Conservation (phyloP, 768 basidiomycete genomes). For the Podaxis pistillaris region DNA sequence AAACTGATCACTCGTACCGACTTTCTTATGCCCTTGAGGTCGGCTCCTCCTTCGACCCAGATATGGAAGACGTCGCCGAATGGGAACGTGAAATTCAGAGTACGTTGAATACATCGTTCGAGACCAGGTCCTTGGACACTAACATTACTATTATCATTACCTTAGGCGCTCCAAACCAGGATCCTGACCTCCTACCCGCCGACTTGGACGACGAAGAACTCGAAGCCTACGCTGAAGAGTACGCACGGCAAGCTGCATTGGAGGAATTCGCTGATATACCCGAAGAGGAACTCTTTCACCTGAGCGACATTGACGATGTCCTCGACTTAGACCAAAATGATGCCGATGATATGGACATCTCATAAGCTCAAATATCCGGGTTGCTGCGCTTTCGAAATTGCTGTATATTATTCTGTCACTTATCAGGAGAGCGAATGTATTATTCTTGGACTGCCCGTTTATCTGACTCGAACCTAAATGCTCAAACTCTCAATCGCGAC, state of each 20-base stretch:
- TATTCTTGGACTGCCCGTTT: not conserved
- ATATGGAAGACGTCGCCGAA: constrained; percentile 56
- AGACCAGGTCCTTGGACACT: not conserved
- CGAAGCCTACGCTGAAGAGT: constrained; percentile 58
- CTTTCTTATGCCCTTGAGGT: constrained; percentile 68
- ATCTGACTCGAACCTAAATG: too few species aligned
- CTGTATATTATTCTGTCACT: not conserved
- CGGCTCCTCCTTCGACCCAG: constrained; percentile 75
- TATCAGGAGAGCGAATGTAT: not conserved
- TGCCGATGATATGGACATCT: constrained; percentile 31
- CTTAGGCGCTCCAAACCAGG: constrained; percentile 7
- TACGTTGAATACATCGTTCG: constrained; percentile 13
- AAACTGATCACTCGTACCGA: constrained; percentile 50
- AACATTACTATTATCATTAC: not conserved
- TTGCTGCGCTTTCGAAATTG: not conserved
- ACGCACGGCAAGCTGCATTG: constrained; percentile 33
- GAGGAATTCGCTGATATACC: constrained; percentile 50
- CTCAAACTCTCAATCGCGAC: too few species aligned
- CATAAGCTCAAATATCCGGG: constrained; percentile 14
- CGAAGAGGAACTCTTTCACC: constrained; percentile 36
- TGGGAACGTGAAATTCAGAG: constrained; percentile 62
- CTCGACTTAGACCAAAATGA: constrained; percentile 16
- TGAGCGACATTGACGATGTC: constrained; percentile 2
- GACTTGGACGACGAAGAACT: constrained; percentile 59
- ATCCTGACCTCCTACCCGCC: constrained; percentile 26